Conservation (phyloP, 225 moss, liverwort and hornwort genomes). For the Bryum argenteum region DNA sequence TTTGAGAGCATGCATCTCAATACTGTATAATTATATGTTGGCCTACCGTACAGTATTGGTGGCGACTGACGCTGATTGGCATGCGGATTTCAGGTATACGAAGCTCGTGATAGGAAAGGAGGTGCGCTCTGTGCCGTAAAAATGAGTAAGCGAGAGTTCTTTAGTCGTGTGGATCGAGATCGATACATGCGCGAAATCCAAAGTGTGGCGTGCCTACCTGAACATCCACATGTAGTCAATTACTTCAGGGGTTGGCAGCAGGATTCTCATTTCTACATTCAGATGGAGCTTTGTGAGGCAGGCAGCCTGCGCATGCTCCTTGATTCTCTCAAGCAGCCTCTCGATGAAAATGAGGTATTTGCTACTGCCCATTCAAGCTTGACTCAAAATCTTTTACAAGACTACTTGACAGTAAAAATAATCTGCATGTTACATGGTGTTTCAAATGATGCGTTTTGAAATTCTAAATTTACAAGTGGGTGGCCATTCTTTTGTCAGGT, state of each 20-base stretch:
- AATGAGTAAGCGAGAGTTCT: constrained; percentile 97
- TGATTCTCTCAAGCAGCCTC: constrained; percentile 64
- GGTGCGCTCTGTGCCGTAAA: constrained; percentile 90
- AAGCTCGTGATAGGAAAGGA: constrained; percentile 96
- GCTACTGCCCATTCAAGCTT: not conserved
- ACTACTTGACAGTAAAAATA: not conserved
- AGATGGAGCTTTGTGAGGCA: constrained; percentile 98
- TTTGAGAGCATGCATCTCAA: not conserved
- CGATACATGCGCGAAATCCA: constrained; percentile 94
- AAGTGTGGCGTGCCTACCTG: constrained; percentile 91
- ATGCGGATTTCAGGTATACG: constrained; percentile 72
- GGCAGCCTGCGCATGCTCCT: constrained; percentile 87
- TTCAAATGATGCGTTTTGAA: constrained; percentile 3
- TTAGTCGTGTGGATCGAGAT: constrained; percentile 86
- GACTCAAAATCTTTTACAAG: constrained; percentile 5
- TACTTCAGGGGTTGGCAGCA: constrained; percentile 99
- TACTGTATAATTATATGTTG: not conserved
- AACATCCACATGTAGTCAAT: constrained; percentile 93
- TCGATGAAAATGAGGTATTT: constrained; percentile 75
- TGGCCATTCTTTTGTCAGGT: constrained; percentile 55
- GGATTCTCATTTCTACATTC: constrained; percentile 95
- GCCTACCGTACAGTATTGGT: constrained; percentile 4
- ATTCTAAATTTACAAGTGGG: not conserved
- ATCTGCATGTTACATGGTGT: not conserved
- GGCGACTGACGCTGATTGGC: constrained; percentile 29